These are phyloP conservation scores for Monilinia aucupariae DNA, from an alignment of 2,329 filamentous ascomycete species.

Conservation along the genomic window DNA sequence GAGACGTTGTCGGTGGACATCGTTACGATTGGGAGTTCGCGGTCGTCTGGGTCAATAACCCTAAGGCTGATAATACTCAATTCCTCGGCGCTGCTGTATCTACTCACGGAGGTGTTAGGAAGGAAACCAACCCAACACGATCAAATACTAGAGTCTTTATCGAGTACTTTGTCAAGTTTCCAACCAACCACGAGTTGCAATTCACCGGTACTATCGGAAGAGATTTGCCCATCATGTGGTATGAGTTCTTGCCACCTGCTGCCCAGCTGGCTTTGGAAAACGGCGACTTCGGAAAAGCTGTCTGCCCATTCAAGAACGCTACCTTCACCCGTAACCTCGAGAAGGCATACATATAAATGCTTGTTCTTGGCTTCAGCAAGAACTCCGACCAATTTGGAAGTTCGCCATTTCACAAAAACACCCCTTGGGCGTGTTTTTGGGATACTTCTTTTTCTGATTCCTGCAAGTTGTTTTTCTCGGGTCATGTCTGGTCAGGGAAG, in stretches of 20 bases:
- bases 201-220: background rate
- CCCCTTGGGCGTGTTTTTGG: background rate
- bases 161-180: background rate
- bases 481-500: no score
- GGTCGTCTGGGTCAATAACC: background rate
- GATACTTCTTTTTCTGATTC: background rate
- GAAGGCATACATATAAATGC: background rate
- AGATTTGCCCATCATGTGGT: background rate
- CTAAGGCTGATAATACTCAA: rapidly evolving
- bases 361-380: background rate
- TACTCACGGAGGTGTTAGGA: background rate
- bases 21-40: background rate
- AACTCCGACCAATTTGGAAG: background rate
- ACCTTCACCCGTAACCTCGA: background rate
- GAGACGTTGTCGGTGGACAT: background rate
- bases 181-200: background rate
- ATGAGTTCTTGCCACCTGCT: background rate
- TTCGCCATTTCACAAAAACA: background rate
- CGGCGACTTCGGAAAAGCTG: background rate
- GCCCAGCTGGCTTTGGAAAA: background rate
- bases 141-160: background rate
- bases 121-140: background rate
- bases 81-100: background rate
- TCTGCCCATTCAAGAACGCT: background rate
- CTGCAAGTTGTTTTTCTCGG: background rate